Base-by-base conservation (phyloP, 148 eudicot species). In the Camellia lanceoleosa region DNA sequence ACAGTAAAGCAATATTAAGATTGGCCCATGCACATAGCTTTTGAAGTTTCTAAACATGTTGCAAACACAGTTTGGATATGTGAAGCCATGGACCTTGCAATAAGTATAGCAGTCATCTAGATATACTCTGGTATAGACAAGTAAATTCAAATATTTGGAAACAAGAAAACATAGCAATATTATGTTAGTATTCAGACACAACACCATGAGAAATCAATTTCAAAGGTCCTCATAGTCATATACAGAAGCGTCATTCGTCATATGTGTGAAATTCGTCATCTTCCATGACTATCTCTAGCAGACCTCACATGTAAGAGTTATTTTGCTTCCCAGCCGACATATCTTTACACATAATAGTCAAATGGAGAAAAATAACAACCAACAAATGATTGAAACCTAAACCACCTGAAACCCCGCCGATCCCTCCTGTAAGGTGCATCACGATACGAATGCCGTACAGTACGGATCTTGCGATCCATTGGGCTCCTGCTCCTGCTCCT, bases 361-460 rank as follows among this genome's bases (percentile, higher is more conserved):
- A 78, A 74, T 43, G 65, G 72, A 73, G 11, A 78, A 77, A 81
- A 61, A 19, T 69, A 85, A 83, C 75, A 75, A 81, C 62, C 73
- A 61, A 70, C 73, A 55, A 72, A 75, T 78, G 56, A 81, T 8
- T 5, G 55, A 84, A 84, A 83, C 87, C 87, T 89, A 90, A 79
- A 87, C 85, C 84, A 95, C 99, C 99, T 96, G 99, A 88, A 90
- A 84, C 98, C 98, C 89, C 92, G 90, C 42, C 91, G 94, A 42
- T 96, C 99, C 82, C 97, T 92, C 83, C 93, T 92, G 90, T 89
- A 96, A 15, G 99, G 98, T 82, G 97, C 98, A 88, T 92, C 97
- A 81, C 97, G 98, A 81, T 89, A 83, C 79, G 97, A 95, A 84
- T 76, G 75, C 72, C 98, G 97, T 61, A 81, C 80, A 74, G 99